A percentile compares a stretch with the other conserved stretches of the same genome.
Evolutionary conservation across 2,329 filamentous ascomycete genomes (phyloP).

Genomic region (Diaporthe ampelina): DNA sequence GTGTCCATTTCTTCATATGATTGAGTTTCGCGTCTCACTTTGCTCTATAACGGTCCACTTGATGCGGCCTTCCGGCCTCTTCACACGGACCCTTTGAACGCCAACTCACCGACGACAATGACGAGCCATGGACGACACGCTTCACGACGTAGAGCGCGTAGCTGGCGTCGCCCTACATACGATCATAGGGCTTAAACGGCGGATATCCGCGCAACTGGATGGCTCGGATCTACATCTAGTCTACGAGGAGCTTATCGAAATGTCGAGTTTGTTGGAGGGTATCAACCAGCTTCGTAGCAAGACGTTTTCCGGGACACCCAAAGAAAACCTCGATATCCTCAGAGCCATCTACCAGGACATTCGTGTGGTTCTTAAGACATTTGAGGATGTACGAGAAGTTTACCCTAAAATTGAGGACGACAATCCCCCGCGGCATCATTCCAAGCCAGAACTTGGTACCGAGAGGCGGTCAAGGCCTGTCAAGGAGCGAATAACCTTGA

Average conservation of each 20-base stretch:
- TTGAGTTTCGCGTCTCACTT: constrained; percentile 5
- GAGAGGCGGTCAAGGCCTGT: neutral
- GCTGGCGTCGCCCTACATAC: constrained; percentile 19
- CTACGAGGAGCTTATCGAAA: constrained; percentile 25
- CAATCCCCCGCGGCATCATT: neutral
- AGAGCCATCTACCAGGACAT: neutral
- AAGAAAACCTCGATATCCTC: neutral
- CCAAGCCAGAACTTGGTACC: neutral
- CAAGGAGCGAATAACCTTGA: constrained; percentile 8
- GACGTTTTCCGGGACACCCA: constrained; percentile 13
- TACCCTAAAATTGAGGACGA: neutral
- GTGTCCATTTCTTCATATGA: constrained; percentile 29
- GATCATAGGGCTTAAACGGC: constrained; percentile 3
- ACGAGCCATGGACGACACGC: constrained; percentile 14
- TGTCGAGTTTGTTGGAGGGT: neutral
- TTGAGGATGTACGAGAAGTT: neutral
- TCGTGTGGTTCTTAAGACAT: neutral
- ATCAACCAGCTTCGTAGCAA: neutral
- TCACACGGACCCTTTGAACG: neutral
- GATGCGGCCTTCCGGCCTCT: constrained; percentile 4
- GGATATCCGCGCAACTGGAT: neutral
- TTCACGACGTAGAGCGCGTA: constrained; percentile 32
- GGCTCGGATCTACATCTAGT: constrained; percentile 11
- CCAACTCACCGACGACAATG: neutral
- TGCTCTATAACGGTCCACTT: neutral